Conservation (phyloP, 2,329 filamentous ascomycete genomes). For the Beauveria varroae region DNA sequence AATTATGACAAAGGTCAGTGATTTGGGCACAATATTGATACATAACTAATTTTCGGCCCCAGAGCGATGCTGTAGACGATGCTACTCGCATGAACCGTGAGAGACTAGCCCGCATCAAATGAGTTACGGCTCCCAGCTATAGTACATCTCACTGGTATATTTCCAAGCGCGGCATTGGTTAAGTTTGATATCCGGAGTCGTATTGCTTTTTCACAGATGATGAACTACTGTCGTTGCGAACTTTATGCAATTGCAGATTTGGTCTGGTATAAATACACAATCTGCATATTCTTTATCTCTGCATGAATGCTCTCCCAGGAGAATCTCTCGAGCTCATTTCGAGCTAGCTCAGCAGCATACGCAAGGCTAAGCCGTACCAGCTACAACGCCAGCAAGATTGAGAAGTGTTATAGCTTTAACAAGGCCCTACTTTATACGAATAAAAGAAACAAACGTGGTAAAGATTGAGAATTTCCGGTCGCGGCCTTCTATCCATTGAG, state of each 20-base stretch:
- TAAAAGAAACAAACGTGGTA: no score
- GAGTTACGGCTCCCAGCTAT: not conserved
- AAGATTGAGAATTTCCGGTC: no score
- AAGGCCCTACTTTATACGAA: no score
- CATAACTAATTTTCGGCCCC: slow-evolving; percentile 22
- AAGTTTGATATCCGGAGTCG: not conserved
- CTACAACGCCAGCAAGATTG: no score
- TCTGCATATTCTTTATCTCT: not conserved
- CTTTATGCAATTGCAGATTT: no score
- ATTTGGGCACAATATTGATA: not conserved
- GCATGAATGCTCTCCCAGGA: no score
- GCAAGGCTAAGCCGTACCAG: no score
- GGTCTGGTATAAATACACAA: not conserved
- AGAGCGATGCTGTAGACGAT: slow-evolving; percentile 80
- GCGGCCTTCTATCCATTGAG: no score
- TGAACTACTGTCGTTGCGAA: not conserved
- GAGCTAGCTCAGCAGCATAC: no score
- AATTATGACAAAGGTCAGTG: slow-evolving; percentile 66
- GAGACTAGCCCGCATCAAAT: slow-evolving; percentile 55
- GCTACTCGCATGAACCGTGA: slow-evolving; percentile 72
- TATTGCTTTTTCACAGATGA: not conserved
- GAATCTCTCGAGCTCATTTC: no score
- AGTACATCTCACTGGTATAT: not conserved
- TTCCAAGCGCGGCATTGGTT: not conserved
- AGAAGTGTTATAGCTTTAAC: no score